Evolutionary conservation across 2,329 filamentous ascomycete genomes (phyloP), one percentile per base, ranked within the genome.

Genomic region (Berkeleyomyces basicola): DNA sequence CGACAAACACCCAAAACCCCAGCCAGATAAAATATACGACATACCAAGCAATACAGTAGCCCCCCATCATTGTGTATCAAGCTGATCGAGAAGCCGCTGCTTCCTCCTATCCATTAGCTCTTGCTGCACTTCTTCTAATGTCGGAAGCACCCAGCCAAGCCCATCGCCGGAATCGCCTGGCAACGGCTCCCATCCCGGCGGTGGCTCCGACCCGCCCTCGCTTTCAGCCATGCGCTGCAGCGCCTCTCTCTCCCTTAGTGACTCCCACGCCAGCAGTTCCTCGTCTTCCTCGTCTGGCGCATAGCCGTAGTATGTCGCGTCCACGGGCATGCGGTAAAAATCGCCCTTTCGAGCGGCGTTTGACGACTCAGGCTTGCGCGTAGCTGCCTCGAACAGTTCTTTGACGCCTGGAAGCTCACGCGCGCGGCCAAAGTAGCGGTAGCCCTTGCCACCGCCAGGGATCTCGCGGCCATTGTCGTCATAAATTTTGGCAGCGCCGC

Each of bases 231-330:
- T 75, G 65, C 82, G 79, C 69, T 90, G 85, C 65, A 82, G 78
- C 0, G 90, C 90, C 71, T 95, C 87, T 67, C 83, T 81, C 78
- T 97, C 93, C 75, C 90, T 93, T 70, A 82, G 78, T 55, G 77
- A 80, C 77, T 99, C 93, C 71, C 95, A 96, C 60, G 78, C 82
- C 66, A 96, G 72, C 70, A 97, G 71, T 55, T 80, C 83, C 0
- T 86, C 88, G 72, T 96, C 90, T 73, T 97, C 93, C 73, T 97
- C 91, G 68, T 91, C 89, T 6, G 91, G 80, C 65, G 90, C 91
- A 73, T 95, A 99, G 47, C 93, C 93, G 72, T 96, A 99, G 74
- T 99, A 99, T 40, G 85, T 87, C 10, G 93, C 93, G 74, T 99
- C 90, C 7, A 99, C 91, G 5, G 57, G 47, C 33, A 39, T 14